Conservation (phyloP, 768 basidiomycete genomes). For the Leccinum truebloodii region DNA sequence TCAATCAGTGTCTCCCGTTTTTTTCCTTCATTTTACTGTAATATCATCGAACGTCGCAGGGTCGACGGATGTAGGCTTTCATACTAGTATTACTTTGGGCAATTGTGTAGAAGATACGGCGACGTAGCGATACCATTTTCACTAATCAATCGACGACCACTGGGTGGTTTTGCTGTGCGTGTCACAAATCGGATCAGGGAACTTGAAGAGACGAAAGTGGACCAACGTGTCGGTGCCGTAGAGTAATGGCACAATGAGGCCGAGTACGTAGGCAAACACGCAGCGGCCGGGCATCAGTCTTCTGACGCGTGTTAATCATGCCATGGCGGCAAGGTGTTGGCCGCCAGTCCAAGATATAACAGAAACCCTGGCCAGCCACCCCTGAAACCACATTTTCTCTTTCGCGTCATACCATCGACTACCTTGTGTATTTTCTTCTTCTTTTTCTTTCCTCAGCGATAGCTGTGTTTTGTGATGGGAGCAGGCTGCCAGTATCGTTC, state of each 20-base stretch:
- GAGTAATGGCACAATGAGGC: slow-evolving; percentile 28
- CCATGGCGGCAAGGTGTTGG: slow-evolving; percentile 29
- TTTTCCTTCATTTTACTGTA: neutral
- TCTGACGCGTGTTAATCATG: slow-evolving; percentile 32
- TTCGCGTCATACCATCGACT: slow-evolving; percentile 16
- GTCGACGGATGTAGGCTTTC: slow-evolving; percentile 9
- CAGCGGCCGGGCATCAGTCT: slow-evolving; percentile 20
- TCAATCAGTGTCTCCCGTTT: neutral
- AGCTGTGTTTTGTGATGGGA: slow-evolving; percentile 25
- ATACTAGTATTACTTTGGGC: slow-evolving; percentile 8
- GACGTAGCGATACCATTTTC: slow-evolving; percentile 13
- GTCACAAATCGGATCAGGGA: slow-evolving; percentile 16
- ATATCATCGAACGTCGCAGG: slow-evolving; percentile 1
- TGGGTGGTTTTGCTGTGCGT: slow-evolving; percentile 2
- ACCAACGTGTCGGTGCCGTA: slow-evolving; percentile 32
- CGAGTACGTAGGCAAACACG: slow-evolving; percentile 28
- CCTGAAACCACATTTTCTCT: slow-evolving; percentile 16
- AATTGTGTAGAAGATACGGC: slow-evolving; percentile 12
- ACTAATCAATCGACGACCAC: slow-evolving; percentile 16
- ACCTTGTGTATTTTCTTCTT: neutral
- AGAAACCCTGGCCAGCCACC: slow-evolving; percentile 13
- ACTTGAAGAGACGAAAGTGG: slow-evolving; percentile 1
- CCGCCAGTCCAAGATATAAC: slow-evolving; percentile 35
- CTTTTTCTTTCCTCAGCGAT: neutral
- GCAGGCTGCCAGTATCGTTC: slow-evolving; percentile 31